Conservation (phyloP, 192 early-diverging fungal genomes). For the Coemansia sp. region DNA sequence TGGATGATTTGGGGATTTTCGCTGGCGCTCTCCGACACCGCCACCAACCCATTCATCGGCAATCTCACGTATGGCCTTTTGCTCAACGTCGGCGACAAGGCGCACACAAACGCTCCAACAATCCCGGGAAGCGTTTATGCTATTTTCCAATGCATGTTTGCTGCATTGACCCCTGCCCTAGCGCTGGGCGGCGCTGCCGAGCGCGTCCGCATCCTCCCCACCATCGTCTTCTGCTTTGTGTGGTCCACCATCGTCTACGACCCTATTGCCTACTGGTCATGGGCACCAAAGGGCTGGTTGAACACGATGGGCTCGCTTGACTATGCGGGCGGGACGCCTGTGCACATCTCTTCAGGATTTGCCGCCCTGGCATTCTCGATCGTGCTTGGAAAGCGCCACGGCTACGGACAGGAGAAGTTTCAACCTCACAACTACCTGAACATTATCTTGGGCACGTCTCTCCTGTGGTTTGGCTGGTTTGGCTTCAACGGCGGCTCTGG, state of each 20-base stretch:
- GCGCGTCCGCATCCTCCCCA: slow-evolving; percentile 82
- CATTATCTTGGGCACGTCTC: slow-evolving; percentile 85
- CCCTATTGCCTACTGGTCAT: slow-evolving; percentile 95
- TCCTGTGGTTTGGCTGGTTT: slow-evolving; percentile 97
- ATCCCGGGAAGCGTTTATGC: slow-evolving; percentile 81
- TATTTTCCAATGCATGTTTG: slow-evolving; percentile 92
- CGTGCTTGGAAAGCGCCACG: slow-evolving; percentile 80
- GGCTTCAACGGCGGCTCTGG: slow-evolving; percentile 95
- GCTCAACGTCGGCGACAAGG: slow-evolving; percentile 59
- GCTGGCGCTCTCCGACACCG: slow-evolving; percentile 79
- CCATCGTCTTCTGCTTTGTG: slow-evolving; percentile 87
- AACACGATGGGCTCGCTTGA: slow-evolving; percentile 81
- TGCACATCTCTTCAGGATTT: slow-evolving; percentile 90
- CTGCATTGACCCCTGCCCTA: slow-evolving; percentile 87
- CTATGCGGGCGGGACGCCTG: slow-evolving; percentile 96
- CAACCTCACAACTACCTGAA: slow-evolving; percentile 91
- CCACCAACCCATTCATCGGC: slow-evolving; percentile 72
- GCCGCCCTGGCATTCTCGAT: slow-evolving; percentile 88
- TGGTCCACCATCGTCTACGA: slow-evolving; percentile 95
- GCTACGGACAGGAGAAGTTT: slow-evolving; percentile 71
- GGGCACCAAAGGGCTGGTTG: slow-evolving; percentile 86
- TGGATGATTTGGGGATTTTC: slow-evolving; percentile 93
- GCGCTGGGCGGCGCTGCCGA: slow-evolving; percentile 91
- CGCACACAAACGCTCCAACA: slow-evolving; percentile 58
- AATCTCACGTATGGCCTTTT: slow-evolving; percentile 79